Evolutionary conservation across 176 grass and related monocot species (phyloP), one percentile per base, ranked within the genome.

Genomic region (Cenchrus purpureus): DNA sequence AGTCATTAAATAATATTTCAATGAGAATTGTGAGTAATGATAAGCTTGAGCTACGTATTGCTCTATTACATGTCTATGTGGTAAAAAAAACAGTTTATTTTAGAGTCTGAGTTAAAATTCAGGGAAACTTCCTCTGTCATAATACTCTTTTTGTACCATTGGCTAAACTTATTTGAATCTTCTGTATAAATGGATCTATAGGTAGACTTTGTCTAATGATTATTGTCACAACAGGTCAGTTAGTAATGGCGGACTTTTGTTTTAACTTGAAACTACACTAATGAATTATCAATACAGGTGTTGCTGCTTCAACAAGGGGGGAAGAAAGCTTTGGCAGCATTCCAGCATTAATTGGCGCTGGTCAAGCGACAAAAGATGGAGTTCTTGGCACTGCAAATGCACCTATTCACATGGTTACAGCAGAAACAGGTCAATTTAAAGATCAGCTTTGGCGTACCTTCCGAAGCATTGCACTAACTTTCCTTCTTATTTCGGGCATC

Each of bases 331-430:
- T 95, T 68, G 62, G 62, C 75, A 88, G 32, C 10, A 34, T 89
- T 82, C 84, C 78, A 58, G 86, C 90, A 68, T 91, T 94, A 67
- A 91, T 80, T 68, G 88, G 91, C 82, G 90, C 91, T 58, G 91
- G 82, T 72, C 85, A 87, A 84, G 79, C 77, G 16, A 88, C 91
- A 40, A 92, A 99, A 85, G 90, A 99, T 70, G 94, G 94, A 71
- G 58, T 88, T 74, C 86, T 99, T 91, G 94, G 97, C 77, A 99
- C 97, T 86, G 86, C 92, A 71, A 91, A 67, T 66, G 91, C 97
- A 19, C 97, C 97, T 73, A 97, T 97, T 87, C 91, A 97, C 83
- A 99, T 99, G 97, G 94, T 99, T 71, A 97, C 97, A 50, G 91
- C 97, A 78, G 97, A 99, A 87, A 96, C 94, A 34, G 90, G 97